A percentile compares a stretch with the other conserved stretches of the same genome.
phyloP scores from a whole-genome alignment of 1,284 basidiomycete genomes.

The Ustilago xerochloae region DNA sequence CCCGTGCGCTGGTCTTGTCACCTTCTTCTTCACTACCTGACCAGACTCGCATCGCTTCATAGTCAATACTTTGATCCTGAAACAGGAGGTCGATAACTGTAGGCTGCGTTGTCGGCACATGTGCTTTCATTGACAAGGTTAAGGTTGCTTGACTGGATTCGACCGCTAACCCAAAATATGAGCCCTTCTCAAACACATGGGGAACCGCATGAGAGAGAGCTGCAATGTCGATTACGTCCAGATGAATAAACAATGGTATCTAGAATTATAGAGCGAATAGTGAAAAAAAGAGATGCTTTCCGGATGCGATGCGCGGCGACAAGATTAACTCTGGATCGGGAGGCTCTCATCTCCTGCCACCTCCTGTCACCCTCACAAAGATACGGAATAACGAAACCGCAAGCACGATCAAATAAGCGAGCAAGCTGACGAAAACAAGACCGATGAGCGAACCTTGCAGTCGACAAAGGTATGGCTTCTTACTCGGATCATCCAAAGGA shows the following conservation, averaged over 20 bases:
- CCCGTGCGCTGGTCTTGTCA: too few relatives aligned
- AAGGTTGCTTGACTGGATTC: too few relatives aligned
- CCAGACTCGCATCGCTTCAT: too few relatives aligned
- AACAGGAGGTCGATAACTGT: too few relatives aligned
- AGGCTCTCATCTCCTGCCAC: slow-evolving; percentile 13
- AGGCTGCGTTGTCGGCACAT: too few relatives aligned
- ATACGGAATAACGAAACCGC: slow-evolving; percentile 63
- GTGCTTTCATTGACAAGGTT: too few relatives aligned
- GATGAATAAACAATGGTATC: not conserved
- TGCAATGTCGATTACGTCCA: not conserved
- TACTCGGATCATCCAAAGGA: slow-evolving; percentile 52
- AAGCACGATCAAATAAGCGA: slow-evolving; percentile 63
- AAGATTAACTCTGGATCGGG: not conserved
- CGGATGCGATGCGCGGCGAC: slow-evolving; percentile 1
- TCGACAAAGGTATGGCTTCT: slow-evolving; percentile 74
- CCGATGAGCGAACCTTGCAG: slow-evolving; percentile 66
- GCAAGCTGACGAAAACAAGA: slow-evolving; percentile 71
- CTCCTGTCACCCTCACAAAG: slow-evolving; percentile 52
- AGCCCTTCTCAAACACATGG: too few relatives aligned
- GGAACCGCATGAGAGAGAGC: too few relatives aligned
- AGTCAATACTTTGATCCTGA: too few relatives aligned
- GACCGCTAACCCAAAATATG: too few relatives aligned
- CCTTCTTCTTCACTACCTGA: too few relatives aligned
- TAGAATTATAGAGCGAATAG: not conserved
- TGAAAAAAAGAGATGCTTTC: too few relatives aligned